phyloP scores from a whole-genome alignment of 192 early-diverging fungal species.

The Backusella circina region DNA sequence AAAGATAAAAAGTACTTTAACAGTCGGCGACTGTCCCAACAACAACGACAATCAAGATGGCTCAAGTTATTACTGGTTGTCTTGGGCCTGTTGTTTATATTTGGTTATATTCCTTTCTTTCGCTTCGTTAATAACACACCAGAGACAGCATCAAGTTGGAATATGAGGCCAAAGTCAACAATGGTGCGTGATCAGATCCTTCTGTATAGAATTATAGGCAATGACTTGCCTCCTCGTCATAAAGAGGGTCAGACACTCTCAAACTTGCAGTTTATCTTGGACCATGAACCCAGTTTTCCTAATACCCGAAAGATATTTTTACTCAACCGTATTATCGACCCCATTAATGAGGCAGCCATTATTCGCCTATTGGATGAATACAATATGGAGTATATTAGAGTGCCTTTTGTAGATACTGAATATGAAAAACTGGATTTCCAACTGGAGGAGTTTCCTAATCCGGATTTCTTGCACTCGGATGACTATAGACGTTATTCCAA shows the following conservation, averaged over 20 bases:
- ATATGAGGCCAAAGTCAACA: not conserved
- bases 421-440: constrained; percentile 54
- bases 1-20: constrained; percentile 16
- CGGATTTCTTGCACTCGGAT: constrained; percentile 59
- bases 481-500: constrained; percentile 55
- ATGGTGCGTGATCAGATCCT: constrained; percentile 36
- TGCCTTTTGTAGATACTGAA: constrained; percentile 52
- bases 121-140: not conserved
- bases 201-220: constrained; percentile 56
- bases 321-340: constrained; percentile 58
- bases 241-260: constrained; percentile 56
- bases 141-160: not conserved
- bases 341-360: constrained; percentile 49
- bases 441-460: constrained; percentile 58
- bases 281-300: constrained; percentile 54
- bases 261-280: constrained; percentile 56
- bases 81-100: not conserved
- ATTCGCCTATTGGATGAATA: constrained; percentile 48
- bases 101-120: constrained; percentile 8
- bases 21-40: not conserved
- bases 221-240: constrained; percentile 61
- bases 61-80: constrained; percentile 9
- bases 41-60: constrained; percentile 7
- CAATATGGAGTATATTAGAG: constrained; percentile 49
- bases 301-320: constrained; percentile 57